A percentile compares a stretch with the other conserved stretches of the same genome.
Evolutionary conservation across 2,329 filamentous ascomycete genomes (phyloP).

Genomic region (Periglandula ipomoeae): DNA sequence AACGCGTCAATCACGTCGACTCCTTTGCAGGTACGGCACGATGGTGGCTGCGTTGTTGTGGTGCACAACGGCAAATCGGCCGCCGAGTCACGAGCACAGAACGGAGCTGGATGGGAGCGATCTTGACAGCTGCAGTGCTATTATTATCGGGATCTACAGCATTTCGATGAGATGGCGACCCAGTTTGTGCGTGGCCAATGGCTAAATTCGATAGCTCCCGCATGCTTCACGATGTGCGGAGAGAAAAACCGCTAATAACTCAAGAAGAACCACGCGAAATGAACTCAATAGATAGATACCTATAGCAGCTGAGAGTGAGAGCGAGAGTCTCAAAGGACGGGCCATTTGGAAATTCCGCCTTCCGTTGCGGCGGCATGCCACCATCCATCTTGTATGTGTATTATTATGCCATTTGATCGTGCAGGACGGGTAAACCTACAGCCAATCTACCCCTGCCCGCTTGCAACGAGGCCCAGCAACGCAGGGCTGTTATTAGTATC

Average conservation of each 20-base stretch:
- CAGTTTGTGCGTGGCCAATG: not conserved
- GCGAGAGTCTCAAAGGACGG: too few species aligned
- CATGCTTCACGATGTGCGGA: too few species aligned
- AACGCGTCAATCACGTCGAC: not conserved
- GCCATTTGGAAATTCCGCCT: not conserved
- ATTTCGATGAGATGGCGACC: not conserved
- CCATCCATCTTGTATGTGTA: too few species aligned
- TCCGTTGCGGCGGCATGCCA: not conserved
- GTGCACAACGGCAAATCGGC: not conserved
- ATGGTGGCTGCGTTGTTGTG: too few species aligned
- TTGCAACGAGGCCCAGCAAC: not conserved
- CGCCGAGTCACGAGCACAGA: not conserved
- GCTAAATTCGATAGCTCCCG: too few species aligned
- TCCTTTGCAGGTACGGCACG: not conserved
- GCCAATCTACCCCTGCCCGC: conserved; percentile 9
- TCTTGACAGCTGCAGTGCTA: not conserved
- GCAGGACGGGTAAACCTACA: too few species aligned
- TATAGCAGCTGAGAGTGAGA: too few species aligned
- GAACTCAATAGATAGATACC: too few species aligned
- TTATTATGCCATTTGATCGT: too few species aligned
- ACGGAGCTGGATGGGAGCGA: not conserved
- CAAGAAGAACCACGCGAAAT: too few species aligned
- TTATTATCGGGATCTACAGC: not conserved
- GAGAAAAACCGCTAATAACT: too few species aligned
- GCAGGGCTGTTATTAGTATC: too few species aligned